Base-by-base conservation (phyloP, 148 eudicot genomes). In the Diospyros lotus region DNA sequence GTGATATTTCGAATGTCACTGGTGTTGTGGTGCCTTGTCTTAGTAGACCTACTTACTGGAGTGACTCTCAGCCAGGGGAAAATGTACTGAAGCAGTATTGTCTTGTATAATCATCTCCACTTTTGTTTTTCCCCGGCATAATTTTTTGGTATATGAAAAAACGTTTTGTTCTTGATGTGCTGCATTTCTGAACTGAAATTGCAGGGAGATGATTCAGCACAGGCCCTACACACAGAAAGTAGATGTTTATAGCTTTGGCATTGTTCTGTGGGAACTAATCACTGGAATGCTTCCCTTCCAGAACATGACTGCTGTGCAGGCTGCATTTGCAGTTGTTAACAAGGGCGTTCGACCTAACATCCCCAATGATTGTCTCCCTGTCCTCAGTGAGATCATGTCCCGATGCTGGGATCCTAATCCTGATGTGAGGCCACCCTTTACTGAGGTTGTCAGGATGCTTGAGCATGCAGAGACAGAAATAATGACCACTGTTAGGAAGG, bases 141-240 rank as follows among this genome's bases (percentile, higher is more conserved):
- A 28, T 28, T 28, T 28, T 28, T 28, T 28, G 28, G 28, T 28
- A 28, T 28, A 28, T 28, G 28, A 28, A 28, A 28, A 28, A 28
- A 28, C 0, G 28, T 28, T 28, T 28, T 28, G 28, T 28, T 28
- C 28, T 28, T 28, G 28, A 28, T 28, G 28, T 28, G 28, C 28
- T 28, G 28, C 28, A 28, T 28, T 28, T 28, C 28, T 28, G 28
- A 28, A 28, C 28, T 28, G 0, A 28, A 28, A 28, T 55, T 82
- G 77, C 84, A 92, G 98, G 88, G 98, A 94, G 82, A 94, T 94
- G 98, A 94, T 94, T 79, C 98, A 94, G 87, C 98, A 94, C 62
- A 90, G 98, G 88, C 93, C 93, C 1, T 94, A 94, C 79, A 90
- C 97, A 6, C 97, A 92, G 79, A 94, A 94, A 78, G 98, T 94